Evolutionary conservation across 441 rosid genomes (phyloP).

Genomic region (Syzygium malaccense): DNA sequence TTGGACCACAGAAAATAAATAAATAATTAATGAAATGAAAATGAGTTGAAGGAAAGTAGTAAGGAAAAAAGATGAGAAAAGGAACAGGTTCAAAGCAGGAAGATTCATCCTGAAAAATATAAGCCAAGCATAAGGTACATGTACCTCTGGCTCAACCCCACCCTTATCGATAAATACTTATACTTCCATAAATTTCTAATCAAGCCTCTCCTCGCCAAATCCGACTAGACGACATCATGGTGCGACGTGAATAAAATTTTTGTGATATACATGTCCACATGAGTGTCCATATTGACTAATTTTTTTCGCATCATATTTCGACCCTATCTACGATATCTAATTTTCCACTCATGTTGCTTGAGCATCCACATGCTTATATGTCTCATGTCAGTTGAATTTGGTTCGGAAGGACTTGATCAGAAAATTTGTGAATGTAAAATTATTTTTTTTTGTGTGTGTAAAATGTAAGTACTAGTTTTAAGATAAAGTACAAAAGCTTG

Average conservation of each 20-base stretch:
- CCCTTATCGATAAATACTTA: neutral
- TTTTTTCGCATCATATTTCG: neutral
- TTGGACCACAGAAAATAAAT: neutral
- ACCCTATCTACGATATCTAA: too few species aligned
- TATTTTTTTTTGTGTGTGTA: too few species aligned
- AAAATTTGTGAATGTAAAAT: neutral
- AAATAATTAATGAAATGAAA: neutral
- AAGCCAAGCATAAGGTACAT: neutral
- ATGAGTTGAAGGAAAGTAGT: neutral
- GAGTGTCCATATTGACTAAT: fast-evolving
- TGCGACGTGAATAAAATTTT: neutral
- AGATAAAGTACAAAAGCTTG: too few species aligned
- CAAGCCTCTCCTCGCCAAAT: neutral
- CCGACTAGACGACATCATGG: neutral
- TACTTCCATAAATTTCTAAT: neutral
- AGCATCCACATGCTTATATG: neutral
- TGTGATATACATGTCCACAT: neutral
- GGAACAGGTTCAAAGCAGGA: neutral
- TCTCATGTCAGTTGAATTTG: neutral
- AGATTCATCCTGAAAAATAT: neutral
- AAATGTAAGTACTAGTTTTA: too few species aligned
- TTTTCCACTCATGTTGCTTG: neutral
- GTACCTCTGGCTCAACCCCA: neutral
- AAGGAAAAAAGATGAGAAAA: neutral
- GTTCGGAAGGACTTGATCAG: neutral